phyloP scores from a whole-genome alignment of 305 asterid species.

The Stenogyne calaminthoides region DNA sequence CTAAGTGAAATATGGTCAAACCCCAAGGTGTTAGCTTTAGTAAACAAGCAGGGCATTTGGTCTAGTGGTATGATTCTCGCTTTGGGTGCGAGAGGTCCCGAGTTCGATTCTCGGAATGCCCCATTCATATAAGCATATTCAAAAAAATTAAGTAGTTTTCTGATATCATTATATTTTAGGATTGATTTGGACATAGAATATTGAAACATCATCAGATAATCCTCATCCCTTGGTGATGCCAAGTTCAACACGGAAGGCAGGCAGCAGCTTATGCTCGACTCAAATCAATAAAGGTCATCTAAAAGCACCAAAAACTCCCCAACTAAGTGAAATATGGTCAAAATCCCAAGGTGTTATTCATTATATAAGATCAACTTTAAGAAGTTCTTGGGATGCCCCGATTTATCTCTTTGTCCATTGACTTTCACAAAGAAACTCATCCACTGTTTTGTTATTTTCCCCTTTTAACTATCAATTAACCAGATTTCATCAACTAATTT shows the following conservation, averaged over 20 bases:
- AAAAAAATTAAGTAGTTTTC: not conserved
- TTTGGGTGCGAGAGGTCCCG: slow-evolving; percentile 99
- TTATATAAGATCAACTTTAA: not conserved
- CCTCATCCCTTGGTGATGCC: not conserved
- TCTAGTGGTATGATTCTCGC: slow-evolving; percentile 96
- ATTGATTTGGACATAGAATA: not conserved
- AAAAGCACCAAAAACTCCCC: not conserved
- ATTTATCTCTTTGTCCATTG: not conserved
- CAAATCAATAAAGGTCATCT: not conserved
- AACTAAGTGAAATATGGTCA: not conserved
- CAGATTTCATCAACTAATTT: not conserved
- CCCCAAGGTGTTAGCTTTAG: too few species aligned
- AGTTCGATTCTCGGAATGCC: slow-evolving; percentile 22
- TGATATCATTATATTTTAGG: not conserved
- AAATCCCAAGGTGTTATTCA: not conserved
- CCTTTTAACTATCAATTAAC: not conserved
- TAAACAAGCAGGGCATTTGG: slow-evolving; percentile 78
- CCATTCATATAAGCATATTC: not conserved
- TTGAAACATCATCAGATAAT: not conserved
- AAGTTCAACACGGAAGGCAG: not conserved
- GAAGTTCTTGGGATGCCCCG: slow-evolving; percentile 65
- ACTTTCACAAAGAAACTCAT: not conserved
- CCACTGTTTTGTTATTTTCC: not conserved
- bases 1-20: not conserved
- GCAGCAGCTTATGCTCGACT: not conserved